These are phyloP conservation scores for Phytopythium vexans DNA, from an alignment of 352 stramenopile species.

Conservation along the genomic window DNA sequence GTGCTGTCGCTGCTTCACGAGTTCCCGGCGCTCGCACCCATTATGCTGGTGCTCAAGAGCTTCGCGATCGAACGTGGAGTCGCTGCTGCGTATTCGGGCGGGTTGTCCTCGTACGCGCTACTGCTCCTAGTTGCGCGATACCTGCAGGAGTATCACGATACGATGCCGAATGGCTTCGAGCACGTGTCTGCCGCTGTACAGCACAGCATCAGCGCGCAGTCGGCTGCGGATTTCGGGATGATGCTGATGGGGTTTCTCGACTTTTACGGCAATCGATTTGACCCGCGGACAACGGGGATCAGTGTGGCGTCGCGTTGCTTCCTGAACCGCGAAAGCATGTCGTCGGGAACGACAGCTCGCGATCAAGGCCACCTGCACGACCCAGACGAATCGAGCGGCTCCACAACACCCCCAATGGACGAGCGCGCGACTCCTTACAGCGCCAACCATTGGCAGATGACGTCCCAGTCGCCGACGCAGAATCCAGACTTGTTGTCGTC, in stretches of 20 bases:
- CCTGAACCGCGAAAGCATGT: constrained; percentile 69
- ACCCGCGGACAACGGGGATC: constrained; percentile 88
- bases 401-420: constrained; percentile 25
- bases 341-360: constrained; percentile 2
- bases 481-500: constrained; percentile 55
- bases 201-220: constrained; percentile 57
- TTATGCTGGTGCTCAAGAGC: constrained; percentile 97
- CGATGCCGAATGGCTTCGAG: constrained; percentile 56
- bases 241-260: constrained; percentile 96
- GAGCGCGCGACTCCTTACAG: constrained; percentile 46
- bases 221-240: constrained; percentile 90
- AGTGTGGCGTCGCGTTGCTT: constrained; percentile 83
- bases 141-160: constrained; percentile 83
- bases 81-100: constrained; percentile 95
- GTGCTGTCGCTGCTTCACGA: constrained; percentile 92
- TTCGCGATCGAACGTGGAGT: constrained; percentile 92
- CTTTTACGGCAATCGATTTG: constrained; percentile 96
- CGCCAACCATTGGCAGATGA: constrained; percentile 62
- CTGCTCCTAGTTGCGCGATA: constrained; percentile 95
- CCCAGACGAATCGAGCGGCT: background rate
- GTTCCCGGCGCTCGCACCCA: constrained; percentile 91
- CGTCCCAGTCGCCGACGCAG: constrained; percentile 38
- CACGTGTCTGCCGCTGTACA: constrained; percentile 57
- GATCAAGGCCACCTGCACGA: background rate
- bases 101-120: constrained; percentile 94